Evolutionary conservation across 164 flowering plant genomes (phyloP).

Genomic region (Cinnamomum chago): DNA sequence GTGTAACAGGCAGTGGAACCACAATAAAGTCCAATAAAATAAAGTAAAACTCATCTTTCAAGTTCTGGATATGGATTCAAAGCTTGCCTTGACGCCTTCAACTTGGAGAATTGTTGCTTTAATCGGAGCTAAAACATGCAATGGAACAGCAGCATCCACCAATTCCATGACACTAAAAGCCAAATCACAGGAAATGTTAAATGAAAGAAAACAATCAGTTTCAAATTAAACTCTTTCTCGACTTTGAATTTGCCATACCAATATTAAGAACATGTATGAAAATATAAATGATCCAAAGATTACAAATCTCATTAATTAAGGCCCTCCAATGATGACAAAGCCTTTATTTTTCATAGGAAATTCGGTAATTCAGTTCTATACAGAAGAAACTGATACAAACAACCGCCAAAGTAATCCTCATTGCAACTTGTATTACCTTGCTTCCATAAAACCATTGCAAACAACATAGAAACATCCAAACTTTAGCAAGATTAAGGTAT

Average conservation of each 20-base stretch:
- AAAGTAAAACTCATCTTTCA: neutral
- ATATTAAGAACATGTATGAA: too few species aligned
- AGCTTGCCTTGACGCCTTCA: conserved; percentile 74
- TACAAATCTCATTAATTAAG: neutral
- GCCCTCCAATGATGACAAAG: neutral
- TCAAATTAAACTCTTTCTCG: neutral
- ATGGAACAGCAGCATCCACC: conserved; percentile 92
- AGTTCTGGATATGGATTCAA: neutral
- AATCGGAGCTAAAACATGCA: conserved; percentile 50
- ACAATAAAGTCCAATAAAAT: neutral
- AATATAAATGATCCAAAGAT: neutral
- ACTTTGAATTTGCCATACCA: neutral
- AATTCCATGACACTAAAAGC: conserved; percentile 75
- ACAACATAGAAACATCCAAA: too few species aligned
- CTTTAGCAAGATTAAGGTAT: too few species aligned
- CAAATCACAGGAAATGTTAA: conserved; percentile 4
- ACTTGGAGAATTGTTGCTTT: conserved; percentile 63
- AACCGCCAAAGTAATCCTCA: too few species aligned
- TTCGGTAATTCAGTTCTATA: too few species aligned
- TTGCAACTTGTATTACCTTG: too few species aligned
- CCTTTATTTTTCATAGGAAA: too few species aligned
- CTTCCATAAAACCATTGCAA: too few species aligned
- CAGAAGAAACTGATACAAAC: too few species aligned
- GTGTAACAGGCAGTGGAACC: neutral
- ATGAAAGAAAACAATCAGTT: neutral